Evolutionary conservation across 1,284 basidiomycete species (phyloP), one percentile per base, ranked within the genome.

Genomic region (Thelephora terrestris): DNA sequence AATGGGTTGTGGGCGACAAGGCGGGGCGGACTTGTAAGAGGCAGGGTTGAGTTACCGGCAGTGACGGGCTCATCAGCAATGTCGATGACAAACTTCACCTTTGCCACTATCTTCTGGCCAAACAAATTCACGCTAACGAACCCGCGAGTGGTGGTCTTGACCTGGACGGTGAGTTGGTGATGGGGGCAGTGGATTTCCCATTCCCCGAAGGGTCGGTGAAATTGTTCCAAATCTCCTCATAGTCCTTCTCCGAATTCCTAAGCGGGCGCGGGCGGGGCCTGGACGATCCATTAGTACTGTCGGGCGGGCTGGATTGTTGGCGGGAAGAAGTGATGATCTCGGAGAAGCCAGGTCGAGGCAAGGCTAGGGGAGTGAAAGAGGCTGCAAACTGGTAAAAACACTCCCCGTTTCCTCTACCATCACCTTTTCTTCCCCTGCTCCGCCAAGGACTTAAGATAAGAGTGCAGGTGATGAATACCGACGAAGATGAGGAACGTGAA

Each of bases 401-500:
- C 0, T 63, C 62, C 43, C 72, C 81, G 75, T 54, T 79, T 71
- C 47, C 61, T 67, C 56, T 69, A 63, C 67, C 75, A 81, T 58
- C 65, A 71, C 53, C 69, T 69, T 51, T 71, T 71, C 56, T 66
- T 67, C 52, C 71, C 67, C 43, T 64, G 65, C 56, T 79, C 71
- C 25, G 77, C 46, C 63, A 65, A 65, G 12, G 63, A 61, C 39
- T 67, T 69, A 29, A 73, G 76, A 58, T 76, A 79, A 7, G 82
- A 73, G 58, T 85, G 71, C 81, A 66, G 45, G 89, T 70, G 53
- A 85, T 69, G 44, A 63, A 95, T 67, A 0, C 69, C 83, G 50
- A 95, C 73, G 67, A 96, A 86, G 52, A 92, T 71, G 2, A 65
- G 63, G 64, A 95, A 96, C 73, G 93, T 87, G 49, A 85, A 61